Base-by-base conservation (phyloP, 768 basidiomycete species). In the Pleurotus tuber-regium region DNA sequence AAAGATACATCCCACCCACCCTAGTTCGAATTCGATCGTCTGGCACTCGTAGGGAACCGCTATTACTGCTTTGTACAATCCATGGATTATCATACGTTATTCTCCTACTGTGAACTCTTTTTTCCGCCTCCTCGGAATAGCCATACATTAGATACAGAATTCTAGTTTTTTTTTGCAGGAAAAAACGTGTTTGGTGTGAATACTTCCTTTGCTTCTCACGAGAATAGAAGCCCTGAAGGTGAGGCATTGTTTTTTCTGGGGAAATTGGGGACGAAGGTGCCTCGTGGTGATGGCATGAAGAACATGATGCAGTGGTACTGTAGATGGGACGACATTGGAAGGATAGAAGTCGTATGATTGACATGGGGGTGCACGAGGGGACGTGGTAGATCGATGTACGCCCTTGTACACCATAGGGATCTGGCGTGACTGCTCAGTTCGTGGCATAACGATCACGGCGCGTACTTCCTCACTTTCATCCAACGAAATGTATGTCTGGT, bases 11-110 rank as follows among this genome's bases (percentile, higher is more conserved):
- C n/a, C 41, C 23, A n/a, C 30, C 7, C 30, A 14, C 30, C 40
- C 18, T 23, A 42, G 40, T 42, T 42, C 40, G 40, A 24, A 42
- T 44, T 44, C 31, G 29, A 48, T 33, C 31, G 29, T 48, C 46
- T 48, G 11, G 31, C 21, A 35, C 14, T 11, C n/a, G 18, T 21
- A 12, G 46, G 35, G 10, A 31, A 16, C 19, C 11, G 14, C 12
- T 21, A 16, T 18, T 24, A n/a, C n/a, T 48, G 19, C 46, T 14
- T 24, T 48, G 46, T 48, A 48, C 46, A 48, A 35, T 19, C 35
- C 31, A 48, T 35, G 21, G 6, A 10, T 23, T 40, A 31, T 31
- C 30, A 31, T 31, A 31, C 30, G 14, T 8, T 31, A 31, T 14
- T 8, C 30, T 14, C 30, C 30, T 31, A 31, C 30, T 31, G 8